These are phyloP conservation scores for Hypoxylon sp. DNA, from an alignment of 2,329 filamentous ascomycete species.

Conservation along the genomic window DNA sequence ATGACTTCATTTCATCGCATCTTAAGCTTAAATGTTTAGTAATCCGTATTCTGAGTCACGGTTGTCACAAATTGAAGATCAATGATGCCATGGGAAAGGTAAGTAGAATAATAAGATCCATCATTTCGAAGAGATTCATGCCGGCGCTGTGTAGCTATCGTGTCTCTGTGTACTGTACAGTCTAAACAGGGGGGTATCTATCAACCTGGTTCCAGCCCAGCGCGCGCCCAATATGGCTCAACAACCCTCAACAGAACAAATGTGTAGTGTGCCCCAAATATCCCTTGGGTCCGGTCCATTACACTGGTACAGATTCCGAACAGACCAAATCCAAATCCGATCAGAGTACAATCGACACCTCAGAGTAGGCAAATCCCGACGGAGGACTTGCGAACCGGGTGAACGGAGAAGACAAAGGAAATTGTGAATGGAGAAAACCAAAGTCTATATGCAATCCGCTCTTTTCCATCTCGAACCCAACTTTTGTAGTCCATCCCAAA, in stretches of 20 bases:
- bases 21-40: conserved; percentile 15
- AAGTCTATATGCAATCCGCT: conserved; percentile 56
- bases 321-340: conserved; percentile 48
- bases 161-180: conserved; percentile 56
- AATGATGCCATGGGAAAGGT: background rate
- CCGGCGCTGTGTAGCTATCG: conserved; percentile 54
- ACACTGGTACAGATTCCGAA: conserved; percentile 47
- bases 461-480: conserved; percentile 53
- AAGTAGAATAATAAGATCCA: conserved; percentile 48
- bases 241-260: conserved; percentile 51
- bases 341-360: conserved; percentile 52
- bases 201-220: conserved; percentile 57
- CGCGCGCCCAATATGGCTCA: conserved; percentile 51
- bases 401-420: conserved; percentile 49
- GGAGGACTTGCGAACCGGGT: conserved; percentile 43
- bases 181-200: conserved; percentile 58
- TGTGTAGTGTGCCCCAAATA: conserved; percentile 45
- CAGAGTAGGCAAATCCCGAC: conserved; percentile 43
- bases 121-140: conserved; percentile 52
- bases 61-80: background rate
- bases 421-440: conserved; percentile 36
- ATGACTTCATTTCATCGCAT: background rate
- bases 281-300: conserved; percentile 48
- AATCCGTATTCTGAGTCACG: conserved; percentile 12
- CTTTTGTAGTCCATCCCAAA: conserved; percentile 52